Conservation (phyloP, 2,329 filamentous ascomycete genomes). For the Penicillium rolfsii region DNA sequence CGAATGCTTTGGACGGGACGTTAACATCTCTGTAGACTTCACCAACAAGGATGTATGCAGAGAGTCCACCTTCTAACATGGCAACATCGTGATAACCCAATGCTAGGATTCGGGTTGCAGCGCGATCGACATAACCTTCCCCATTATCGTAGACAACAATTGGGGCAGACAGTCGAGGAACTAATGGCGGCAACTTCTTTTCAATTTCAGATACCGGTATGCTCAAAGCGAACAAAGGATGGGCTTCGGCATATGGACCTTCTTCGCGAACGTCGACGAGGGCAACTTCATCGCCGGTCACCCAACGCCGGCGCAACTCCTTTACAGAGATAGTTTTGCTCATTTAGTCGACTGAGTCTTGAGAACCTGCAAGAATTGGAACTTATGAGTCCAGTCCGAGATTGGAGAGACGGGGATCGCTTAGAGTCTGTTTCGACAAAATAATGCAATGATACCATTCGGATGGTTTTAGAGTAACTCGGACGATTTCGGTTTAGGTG, state of each 20-base stretch:
- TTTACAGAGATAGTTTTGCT: conserved; percentile 26
- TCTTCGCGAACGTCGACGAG: conserved; percentile 40
- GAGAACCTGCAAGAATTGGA: background rate
- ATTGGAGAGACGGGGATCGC: too few relatives aligned
- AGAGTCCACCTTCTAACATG: conserved; percentile 33
- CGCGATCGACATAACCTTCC: conserved; percentile 33
- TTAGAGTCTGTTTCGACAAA: background rate
- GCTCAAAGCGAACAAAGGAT: conserved; percentile 36
- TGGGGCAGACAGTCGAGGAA: conserved; percentile 32
- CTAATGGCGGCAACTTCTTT: conserved; percentile 29
- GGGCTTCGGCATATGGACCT: conserved; percentile 34
- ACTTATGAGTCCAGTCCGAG: background rate
- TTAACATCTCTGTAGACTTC: conserved; percentile 39
- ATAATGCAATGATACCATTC: background rate
- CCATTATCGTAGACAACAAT: conserved; percentile 38
- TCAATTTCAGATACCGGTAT: conserved; percentile 37
- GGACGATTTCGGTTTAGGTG: conserved; percentile 12
- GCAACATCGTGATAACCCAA: conserved; percentile 33
- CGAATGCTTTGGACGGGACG: conserved; percentile 39
- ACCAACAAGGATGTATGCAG: conserved; percentile 29
- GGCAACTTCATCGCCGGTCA: conserved; percentile 30
- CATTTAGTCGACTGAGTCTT: conserved; percentile 16
- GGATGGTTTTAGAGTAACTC: conserved; percentile 14
- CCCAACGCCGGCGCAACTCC: conserved; percentile 31
- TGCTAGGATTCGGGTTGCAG: conserved; percentile 24